phyloP scores from a whole-genome alignment of 345 rosid genomes.

The Pistacia integerrima region DNA sequence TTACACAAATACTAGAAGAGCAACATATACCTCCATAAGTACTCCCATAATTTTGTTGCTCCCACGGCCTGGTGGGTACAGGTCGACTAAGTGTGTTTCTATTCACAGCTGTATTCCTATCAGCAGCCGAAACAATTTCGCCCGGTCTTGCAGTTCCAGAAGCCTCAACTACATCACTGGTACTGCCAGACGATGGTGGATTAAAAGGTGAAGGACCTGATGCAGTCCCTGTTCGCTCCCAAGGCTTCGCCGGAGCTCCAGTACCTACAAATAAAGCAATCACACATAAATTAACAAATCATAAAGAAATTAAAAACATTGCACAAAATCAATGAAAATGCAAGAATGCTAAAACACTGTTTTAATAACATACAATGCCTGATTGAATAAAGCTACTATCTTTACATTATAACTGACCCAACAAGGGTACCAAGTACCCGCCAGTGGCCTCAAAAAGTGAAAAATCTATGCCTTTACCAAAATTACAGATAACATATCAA shows the following conservation, averaged over 20 bases:
- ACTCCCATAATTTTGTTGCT: constrained; percentile 68
- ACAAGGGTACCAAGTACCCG: no score
- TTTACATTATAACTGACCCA: no score
- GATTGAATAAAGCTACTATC: no score
- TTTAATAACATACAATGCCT: background rate
- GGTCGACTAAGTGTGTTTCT: constrained; percentile 61
- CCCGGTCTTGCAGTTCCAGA: constrained; percentile 95
- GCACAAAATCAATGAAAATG: background rate
- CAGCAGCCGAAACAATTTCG: constrained; percentile 58
- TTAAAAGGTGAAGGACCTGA: constrained; percentile 87
- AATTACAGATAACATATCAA: background rate
- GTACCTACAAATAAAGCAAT: constrained; percentile 37
- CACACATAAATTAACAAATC: background rate
- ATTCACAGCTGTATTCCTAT: constrained; percentile 47
- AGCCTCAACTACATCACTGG: constrained; percentile 90
- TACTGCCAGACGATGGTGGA: constrained; percentile 85
- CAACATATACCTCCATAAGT: constrained; percentile 50
- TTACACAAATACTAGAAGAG: background rate
- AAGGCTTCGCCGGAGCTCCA: constrained; percentile 83
- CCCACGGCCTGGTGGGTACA: constrained; percentile 90
- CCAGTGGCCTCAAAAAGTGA: no score
- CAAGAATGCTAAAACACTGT: background rate
- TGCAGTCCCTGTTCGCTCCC: constrained; percentile 79
- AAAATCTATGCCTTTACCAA: background rate
- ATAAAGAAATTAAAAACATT: background rate